Percentiles rank a stretch among this genome's conserved stretches.
phyloP scores from a whole-genome alignment of 1,284 basidiomycete genomes.

The Marasmius oreades region DNA sequence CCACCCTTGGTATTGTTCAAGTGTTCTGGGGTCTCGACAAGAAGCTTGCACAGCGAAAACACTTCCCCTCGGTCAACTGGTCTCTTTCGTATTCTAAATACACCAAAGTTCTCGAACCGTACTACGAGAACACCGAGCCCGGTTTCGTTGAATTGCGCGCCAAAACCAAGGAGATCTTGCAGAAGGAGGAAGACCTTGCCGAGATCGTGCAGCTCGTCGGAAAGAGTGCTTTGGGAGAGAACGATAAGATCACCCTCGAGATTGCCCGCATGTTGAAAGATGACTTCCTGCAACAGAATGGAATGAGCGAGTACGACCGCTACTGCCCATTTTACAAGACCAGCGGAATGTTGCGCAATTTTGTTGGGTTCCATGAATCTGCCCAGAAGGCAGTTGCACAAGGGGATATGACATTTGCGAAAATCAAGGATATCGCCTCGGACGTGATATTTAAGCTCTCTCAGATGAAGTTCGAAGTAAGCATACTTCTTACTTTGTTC shows the following conservation, averaged over 20 bases:
- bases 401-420: slow-evolving; percentile 88
- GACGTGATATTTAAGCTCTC: slow-evolving; percentile 96
- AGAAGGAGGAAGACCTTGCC: slow-evolving; percentile 97
- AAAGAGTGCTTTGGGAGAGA: slow-evolving; percentile 96
- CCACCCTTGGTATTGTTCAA: slow-evolving; percentile 97
- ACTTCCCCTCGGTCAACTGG: slow-evolving; percentile 99
- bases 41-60: slow-evolving; percentile 96
- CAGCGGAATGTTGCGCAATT: slow-evolving; percentile 92
- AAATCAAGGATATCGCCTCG: slow-evolving; percentile 83
- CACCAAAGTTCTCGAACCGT: slow-evolving; percentile 90
- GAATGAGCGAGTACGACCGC: slow-evolving; percentile 96
- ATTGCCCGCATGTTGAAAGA: slow-evolving; percentile 97
- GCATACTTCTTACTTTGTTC: slow-evolving; percentile 21
- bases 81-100: slow-evolving; percentile 99
- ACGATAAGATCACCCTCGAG: slow-evolving; percentile 98
- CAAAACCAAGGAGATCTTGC: slow-evolving; percentile 93
- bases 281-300: slow-evolving; percentile 98
- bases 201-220: slow-evolving; percentile 99
- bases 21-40: slow-evolving; percentile 98
- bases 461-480: slow-evolving; percentile 97
- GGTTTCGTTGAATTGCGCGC: slow-evolving; percentile 93
- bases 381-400: slow-evolving; percentile 85
- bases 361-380: slow-evolving; percentile 91
- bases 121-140: slow-evolving; percentile 89
- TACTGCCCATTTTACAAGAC: slow-evolving; percentile 99